These are phyloP conservation scores for Hericium rajendrae DNA, from an alignment of 768 basidiomycete genomes.

Conservation along the genomic window DNA sequence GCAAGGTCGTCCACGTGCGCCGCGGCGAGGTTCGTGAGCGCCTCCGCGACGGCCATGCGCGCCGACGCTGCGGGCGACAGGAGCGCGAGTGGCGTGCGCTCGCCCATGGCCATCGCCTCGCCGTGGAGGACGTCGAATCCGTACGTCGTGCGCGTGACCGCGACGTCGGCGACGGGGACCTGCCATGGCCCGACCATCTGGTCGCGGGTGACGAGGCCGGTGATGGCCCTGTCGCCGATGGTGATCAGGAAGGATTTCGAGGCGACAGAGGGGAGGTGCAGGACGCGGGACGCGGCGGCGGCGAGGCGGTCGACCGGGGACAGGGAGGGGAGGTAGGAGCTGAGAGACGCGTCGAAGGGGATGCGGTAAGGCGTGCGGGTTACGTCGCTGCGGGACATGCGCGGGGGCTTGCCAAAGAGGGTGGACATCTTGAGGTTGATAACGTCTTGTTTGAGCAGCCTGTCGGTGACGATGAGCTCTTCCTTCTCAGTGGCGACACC, in stretches of 20 bases:
- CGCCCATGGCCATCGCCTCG: conserved; percentile 99
- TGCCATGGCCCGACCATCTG: conserved; percentile 99
- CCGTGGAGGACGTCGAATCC: conserved; percentile 79
- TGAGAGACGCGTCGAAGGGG: conserved; percentile 66
- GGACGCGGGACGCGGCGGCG: conserved; percentile 68
- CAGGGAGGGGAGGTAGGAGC: conserved; percentile 47
- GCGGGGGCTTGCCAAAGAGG: conserved; percentile 92
- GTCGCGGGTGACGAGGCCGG: conserved; percentile 89
- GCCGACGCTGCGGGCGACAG: conserved; percentile 85
- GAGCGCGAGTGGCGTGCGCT: conserved; percentile 88
- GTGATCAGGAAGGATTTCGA: conserved; percentile 98
- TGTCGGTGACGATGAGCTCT: conserved; percentile 82
- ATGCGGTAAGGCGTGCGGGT: conserved; percentile 31
- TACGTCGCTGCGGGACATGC: conserved; percentile 70
- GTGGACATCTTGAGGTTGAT: conserved; percentile 91
- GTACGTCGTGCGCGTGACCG: conserved; percentile 90
- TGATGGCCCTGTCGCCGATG: conserved; percentile 91
- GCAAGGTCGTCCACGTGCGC: conserved; percentile 61
- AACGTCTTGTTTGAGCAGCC: conserved; percentile 66
- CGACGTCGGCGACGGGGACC: conserved; percentile 94
- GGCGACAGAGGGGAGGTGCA: conserved; percentile 85
- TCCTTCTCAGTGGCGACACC: conserved; percentile 78
- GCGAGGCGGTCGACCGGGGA: conserved; percentile 41
- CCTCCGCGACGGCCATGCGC: conserved; percentile 91
- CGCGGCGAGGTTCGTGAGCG: conserved; percentile 85